These are phyloP conservation scores for Aspergillus aculeatus DNA, from an alignment of 2,329 filamentous ascomycete species.

Conservation along the genomic window DNA sequence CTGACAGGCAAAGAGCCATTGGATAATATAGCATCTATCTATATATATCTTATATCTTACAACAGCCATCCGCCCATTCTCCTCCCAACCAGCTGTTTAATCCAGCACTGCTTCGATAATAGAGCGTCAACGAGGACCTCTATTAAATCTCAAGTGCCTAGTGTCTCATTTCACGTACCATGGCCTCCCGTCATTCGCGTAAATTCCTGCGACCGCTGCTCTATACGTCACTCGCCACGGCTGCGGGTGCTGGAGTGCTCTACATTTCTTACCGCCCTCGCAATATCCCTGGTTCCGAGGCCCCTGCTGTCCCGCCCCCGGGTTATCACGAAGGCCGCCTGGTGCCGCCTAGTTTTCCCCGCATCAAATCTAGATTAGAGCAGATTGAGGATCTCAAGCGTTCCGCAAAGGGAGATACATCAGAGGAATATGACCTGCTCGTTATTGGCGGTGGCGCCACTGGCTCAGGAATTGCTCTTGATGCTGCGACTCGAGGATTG, in stretches of 20 bases:
- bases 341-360: conserved; percentile 52
- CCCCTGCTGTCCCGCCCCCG: conserved; percentile 62
- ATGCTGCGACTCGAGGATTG: conserved; percentile 74
- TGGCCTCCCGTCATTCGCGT: conserved; percentile 44
- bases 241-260: conserved; percentile 55
- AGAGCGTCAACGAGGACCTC: not conserved
- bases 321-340: conserved; percentile 61
- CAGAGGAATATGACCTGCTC: conserved; percentile 67
- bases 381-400: conserved; percentile 54
- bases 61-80: not conserved
- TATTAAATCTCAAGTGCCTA: not conserved
- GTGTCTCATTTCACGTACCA: conserved; percentile 17
- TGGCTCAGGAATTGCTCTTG: conserved; percentile 75
- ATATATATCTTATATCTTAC: not conserved
- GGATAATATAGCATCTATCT: not conserved
- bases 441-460: conserved; percentile 79
- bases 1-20: not conserved
- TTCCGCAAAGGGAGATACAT: conserved; percentile 31
- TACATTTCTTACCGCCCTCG: conserved; percentile 64
- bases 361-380: conserved; percentile 50
- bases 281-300: conserved; percentile 63
- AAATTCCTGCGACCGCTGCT: conserved; percentile 58
- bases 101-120: not conserved
- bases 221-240: conserved; percentile 57
- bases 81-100: not conserved